Evolutionary conservation across 2,329 filamentous ascomycete species (phyloP), one percentile per base, ranked within the genome.

Genomic region (Rhexocercosporidium sp.): DNA sequence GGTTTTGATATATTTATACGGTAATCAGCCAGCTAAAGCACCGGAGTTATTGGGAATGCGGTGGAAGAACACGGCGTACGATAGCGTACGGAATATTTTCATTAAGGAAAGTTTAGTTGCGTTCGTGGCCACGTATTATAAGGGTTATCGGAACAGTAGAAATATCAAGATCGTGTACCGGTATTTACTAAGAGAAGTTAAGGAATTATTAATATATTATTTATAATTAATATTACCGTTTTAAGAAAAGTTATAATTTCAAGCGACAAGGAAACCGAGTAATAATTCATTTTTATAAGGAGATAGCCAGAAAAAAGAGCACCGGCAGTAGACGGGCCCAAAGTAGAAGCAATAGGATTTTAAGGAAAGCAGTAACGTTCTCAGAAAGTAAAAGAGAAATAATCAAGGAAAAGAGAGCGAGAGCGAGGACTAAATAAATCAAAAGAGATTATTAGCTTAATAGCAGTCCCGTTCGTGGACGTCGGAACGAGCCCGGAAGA

Each of bases 141-240:
- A 75, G 65, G 64, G 64, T 27, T 73, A 72, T 66, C 44, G 59
- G 14, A 72, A 64, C n/a, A 73, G 64, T 20, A 66, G 67, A 14
- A 65, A 73, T 39, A 68, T 63, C 22, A 75, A 76, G 69, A 66
- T 75, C 6, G 73, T 76, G 53, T 57, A 76, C 65, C 62, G 69
- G 29, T 77, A 75, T 71, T 66, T 77, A 64, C 69, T 67, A 53
- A 64, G 62, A 16, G 72, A 75, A 64, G 69, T 44, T 44, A 44
- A 14, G 39, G 39, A 39, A 14, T 39, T 39, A 39, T 39, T 39
- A n/a, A n/a, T n/a, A n/a, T n/a, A n/a, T n/a, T n/a, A n/a, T 31
- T 31, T 31, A 31, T 31, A 31, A 9, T 31, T 31, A 31, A 9
- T 31, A 9, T 31, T 31, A 31, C 29, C 29, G 29, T 31, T 31